Evolutionary conservation across 2,329 filamentous ascomycete species (phyloP).

Genomic region (Plenodomus lindquistii): DNA sequence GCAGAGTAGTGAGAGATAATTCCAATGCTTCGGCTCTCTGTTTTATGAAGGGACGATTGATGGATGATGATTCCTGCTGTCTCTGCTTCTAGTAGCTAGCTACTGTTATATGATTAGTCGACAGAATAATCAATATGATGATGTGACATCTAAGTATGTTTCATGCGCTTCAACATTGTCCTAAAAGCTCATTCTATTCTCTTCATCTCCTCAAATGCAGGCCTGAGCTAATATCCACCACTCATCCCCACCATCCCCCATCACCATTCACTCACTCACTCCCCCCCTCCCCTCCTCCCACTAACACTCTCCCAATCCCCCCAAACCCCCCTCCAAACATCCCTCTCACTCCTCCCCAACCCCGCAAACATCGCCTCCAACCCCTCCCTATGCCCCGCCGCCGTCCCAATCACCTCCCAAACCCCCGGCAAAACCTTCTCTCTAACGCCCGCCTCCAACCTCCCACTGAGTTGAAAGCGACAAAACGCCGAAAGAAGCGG

Average conservation of each 20-base stretch:
- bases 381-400: conserved; percentile 33
- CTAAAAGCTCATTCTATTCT: not conserved
- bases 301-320: conserved; percentile 39
- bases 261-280: conserved; percentile 2
- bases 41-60: no score
- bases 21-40: no score
- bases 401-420: conserved; percentile 44
- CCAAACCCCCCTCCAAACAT: conserved; percentile 45
- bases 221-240: no score
- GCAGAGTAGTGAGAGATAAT: no score
- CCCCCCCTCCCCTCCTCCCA: conserved; percentile 20
- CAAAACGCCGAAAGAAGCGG: conserved; percentile 63
- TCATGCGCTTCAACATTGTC: no score
- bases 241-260: conserved; percentile 3
- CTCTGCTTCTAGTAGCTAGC: not conserved
- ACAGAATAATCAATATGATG: not conserved
- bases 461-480: conserved; percentile 53
- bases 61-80: not conserved
- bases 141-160: no score
- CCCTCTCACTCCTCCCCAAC: conserved; percentile 35
- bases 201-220: no score
- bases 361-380: conserved; percentile 46
- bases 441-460: conserved; percentile 57
- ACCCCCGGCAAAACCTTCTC: conserved; percentile 62
- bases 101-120: not conserved